phyloP scores from a whole-genome alignment of 73 alveolate genomes.

The Symbiodinium natans region DNA sequence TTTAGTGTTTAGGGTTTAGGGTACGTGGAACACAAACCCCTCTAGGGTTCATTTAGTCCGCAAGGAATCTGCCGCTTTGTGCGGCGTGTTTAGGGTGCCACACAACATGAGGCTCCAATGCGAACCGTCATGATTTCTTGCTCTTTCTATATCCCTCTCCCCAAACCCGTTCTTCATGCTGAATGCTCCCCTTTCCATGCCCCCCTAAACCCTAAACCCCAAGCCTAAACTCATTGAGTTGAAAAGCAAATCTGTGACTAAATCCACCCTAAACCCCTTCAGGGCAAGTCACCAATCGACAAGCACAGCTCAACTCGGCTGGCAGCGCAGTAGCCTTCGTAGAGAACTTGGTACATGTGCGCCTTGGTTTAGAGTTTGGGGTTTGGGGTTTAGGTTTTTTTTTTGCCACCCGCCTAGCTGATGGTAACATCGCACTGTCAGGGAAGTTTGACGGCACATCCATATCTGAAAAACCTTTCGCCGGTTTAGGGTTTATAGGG shows the following conservation, averaged over 20 bases:
- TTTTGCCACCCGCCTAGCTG: background rate
- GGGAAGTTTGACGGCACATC: too few species aligned
- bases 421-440: too few species aligned
- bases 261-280: background rate
- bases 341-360: slow-evolving; percentile 47
- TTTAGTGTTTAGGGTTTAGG: background rate
- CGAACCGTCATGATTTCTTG: too few species aligned
- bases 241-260: background rate
- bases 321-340: slow-evolving; percentile 59
- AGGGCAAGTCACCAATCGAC: slow-evolving; percentile 5
- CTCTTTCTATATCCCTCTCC: background rate
- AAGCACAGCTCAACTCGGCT: slow-evolving; percentile 72
- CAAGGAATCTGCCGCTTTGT: background rate
- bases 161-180: background rate
- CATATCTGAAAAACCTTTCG: too few species aligned
- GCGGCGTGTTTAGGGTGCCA: too few species aligned
- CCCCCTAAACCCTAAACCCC: background rate
- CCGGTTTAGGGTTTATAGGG: too few species aligned
- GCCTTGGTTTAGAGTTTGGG: background rate
- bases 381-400: too few species aligned
- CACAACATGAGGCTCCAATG: too few species aligned
- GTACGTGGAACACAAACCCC: background rate
- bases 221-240: background rate
- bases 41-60: background rate
- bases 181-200: background rate